These are phyloP conservation scores for Lignosus rhinocerotis DNA, from an alignment of 1,284 basidiomycete species.

Conservation along the genomic window DNA sequence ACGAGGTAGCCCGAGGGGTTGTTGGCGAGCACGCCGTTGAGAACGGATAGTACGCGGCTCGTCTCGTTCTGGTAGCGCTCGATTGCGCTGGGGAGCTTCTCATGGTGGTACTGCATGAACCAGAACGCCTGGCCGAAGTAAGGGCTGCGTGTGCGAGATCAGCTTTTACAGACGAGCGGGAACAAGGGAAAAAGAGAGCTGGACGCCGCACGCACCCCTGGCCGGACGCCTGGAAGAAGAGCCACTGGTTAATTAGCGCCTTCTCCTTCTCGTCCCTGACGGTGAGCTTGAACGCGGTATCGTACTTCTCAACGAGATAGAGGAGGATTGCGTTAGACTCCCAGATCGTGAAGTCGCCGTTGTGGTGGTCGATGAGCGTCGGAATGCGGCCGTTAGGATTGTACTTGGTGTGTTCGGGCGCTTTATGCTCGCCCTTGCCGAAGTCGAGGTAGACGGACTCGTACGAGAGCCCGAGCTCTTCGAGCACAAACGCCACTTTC, in stretches of 20 bases:
- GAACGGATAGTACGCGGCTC: constrained; percentile 34
- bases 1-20: constrained; percentile 21
- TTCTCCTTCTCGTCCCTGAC: constrained; percentile 27
- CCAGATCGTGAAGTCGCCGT: constrained; percentile 31
- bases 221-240: constrained; percentile 35
- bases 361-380: constrained; percentile 36
- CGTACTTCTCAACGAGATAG: constrained; percentile 37
- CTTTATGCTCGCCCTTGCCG: constrained; percentile 31
- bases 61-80: constrained; percentile 16
- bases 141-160: background rate
- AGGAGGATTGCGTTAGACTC: constrained; percentile 37
- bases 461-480: constrained; percentile 34
- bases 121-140: constrained; percentile 9
- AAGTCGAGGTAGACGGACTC: constrained; percentile 34
- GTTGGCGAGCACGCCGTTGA: constrained; percentile 32
- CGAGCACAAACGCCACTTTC: constrained; percentile 31
- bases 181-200: background rate
- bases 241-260: constrained; percentile 30
- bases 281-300: constrained; percentile 33
- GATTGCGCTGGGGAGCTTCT: constrained; percentile 2
- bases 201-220: constrained; percentile 25
- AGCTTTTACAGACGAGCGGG: no score
- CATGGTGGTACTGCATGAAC: background rate
- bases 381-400: constrained; percentile 39
- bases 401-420: constrained; percentile 23